Percentiles rank a stretch among this genome's conserved stretches.
These are phyloP conservation scores for Heterobasidion parviporum DNA, from an alignment of 1,284 basidiomycete genomes.

Conservation along the genomic window DNA sequence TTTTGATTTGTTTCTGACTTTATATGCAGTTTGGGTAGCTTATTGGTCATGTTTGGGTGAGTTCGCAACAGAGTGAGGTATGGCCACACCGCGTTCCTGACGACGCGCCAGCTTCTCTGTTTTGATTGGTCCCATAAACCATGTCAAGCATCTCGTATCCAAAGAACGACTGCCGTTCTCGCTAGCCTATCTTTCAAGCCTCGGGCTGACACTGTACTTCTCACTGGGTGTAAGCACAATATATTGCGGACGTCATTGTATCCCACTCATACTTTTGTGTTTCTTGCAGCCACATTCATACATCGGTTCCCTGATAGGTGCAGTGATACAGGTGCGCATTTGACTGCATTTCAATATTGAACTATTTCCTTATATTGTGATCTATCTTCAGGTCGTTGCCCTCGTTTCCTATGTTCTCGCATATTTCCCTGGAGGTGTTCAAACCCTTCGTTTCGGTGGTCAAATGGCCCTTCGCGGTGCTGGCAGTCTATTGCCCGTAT, in stretches of 20 bases:
- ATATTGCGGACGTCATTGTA: background rate
- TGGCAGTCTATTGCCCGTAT: slow-evolving; percentile 68
- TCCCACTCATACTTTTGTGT: background rate
- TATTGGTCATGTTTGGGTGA: slow-evolving; percentile 84
- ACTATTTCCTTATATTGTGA: background rate
- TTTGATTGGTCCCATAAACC: slow-evolving; percentile 79
- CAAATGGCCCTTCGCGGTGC: slow-evolving; percentile 79
- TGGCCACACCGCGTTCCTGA: background rate
- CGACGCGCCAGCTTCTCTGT: slow-evolving; percentile 61
- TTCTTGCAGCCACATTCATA: slow-evolving; percentile 66
- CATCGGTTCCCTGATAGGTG: slow-evolving; percentile 75
- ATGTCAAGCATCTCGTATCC: slow-evolving; percentile 83
- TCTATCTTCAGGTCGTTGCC: slow-evolving; percentile 52
- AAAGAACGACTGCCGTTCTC: slow-evolving; percentile 87
- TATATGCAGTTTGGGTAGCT: slow-evolving; percentile 60
- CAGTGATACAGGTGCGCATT: slow-evolving; percentile 58
- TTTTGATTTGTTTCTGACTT: background rate
- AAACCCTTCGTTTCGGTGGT: slow-evolving; percentile 77
- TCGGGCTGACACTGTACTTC: slow-evolving; percentile 84
- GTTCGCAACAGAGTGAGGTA: slow-evolving; percentile 14
- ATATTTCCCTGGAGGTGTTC: slow-evolving; percentile 84
- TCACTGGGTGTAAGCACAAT: slow-evolving; percentile 63
- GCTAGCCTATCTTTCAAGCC: slow-evolving; percentile 70
- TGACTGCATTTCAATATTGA: background rate
- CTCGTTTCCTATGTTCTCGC: slow-evolving; percentile 83